phyloP scores from a whole-genome alignment of 345 rosid genomes.

The Ceriops tagal region DNA sequence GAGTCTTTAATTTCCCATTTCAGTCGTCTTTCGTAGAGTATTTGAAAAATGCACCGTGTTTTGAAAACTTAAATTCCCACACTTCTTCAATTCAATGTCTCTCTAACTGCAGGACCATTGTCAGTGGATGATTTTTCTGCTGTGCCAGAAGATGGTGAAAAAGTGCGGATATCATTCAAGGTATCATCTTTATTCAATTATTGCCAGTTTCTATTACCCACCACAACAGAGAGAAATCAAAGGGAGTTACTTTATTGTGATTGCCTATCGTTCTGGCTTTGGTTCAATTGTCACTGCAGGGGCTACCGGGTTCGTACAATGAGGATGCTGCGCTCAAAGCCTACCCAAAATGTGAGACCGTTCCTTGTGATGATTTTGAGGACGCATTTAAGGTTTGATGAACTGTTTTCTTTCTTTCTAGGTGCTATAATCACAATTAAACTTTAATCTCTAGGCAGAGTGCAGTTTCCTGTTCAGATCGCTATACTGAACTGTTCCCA shows the following conservation, averaged over 20 bases:
- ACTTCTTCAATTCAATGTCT: background rate
- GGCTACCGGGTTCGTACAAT: slow-evolving; percentile 47
- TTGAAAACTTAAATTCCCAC: background rate
- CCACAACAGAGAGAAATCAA: slow-evolving; percentile 7
- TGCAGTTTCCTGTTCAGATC: background rate
- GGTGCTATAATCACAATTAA: background rate
- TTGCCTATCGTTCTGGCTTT: background rate
- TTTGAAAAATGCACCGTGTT: too few relatives aligned
- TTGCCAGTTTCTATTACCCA: slow-evolving; percentile 2
- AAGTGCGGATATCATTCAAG: slow-evolving; percentile 50
- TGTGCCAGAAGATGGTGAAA: slow-evolving; percentile 25
- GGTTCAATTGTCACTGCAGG: slow-evolving; percentile 32
- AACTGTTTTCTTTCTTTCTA: background rate
- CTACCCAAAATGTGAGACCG: slow-evolving; percentile 55
- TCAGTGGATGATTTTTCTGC: slow-evolving; percentile 42
- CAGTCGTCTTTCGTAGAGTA: too few relatives aligned
- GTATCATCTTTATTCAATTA: slow-evolving; percentile 18
- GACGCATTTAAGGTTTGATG: slow-evolving; percentile 54
- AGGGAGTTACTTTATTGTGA: slow-evolving; percentile 1
- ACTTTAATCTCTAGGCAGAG: background rate
- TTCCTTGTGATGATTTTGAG: slow-evolving; percentile 53
- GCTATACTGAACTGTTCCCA: background rate
- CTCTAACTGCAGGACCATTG: slow-evolving; percentile 43
- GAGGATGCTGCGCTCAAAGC: slow-evolving; percentile 70
- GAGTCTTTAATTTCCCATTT: too few relatives aligned